phyloP scores from a whole-genome alignment of 441 rosid genomes.

The Capsella rubella region DNA sequence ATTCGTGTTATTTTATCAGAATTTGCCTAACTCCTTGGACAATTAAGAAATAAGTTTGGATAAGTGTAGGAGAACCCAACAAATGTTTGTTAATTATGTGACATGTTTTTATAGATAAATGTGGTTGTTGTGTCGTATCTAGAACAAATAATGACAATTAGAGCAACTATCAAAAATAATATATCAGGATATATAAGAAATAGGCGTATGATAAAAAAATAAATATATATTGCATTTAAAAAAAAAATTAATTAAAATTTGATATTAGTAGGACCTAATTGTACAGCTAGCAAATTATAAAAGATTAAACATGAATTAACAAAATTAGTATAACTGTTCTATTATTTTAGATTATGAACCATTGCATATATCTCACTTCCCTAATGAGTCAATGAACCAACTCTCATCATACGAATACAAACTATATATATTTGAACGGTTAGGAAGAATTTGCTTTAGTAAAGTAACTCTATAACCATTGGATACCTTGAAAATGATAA shows the following conservation, averaged over 20 bases:
- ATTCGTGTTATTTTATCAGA: no score
- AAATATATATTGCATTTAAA: no score
- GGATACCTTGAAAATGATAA: background rate
- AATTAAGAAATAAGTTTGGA: no score
- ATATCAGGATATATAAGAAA: no score
- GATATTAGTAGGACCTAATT: background rate
- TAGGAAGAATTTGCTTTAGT: slow-evolving; percentile 1
- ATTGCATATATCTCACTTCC: background rate
- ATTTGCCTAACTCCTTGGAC: no score
- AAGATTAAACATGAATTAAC: no score
- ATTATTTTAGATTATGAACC: background rate
- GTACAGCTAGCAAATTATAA: background rate
- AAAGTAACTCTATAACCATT: background rate
- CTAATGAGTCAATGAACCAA: background rate
- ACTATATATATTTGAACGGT: background rate
- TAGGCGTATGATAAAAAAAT: no score
- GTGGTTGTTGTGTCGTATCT: no score
- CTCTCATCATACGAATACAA: background rate
- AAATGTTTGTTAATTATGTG: background rate
- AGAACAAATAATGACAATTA: no score
- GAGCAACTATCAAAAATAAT: background rate
- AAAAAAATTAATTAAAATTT: no score
- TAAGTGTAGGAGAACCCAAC: background rate
- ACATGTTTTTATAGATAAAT: no score
- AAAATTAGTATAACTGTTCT: background rate